Evolutionary conservation across 495 filamentous ascomycete species (phyloP).

Genomic region (Aspergillus campestris): DNA sequence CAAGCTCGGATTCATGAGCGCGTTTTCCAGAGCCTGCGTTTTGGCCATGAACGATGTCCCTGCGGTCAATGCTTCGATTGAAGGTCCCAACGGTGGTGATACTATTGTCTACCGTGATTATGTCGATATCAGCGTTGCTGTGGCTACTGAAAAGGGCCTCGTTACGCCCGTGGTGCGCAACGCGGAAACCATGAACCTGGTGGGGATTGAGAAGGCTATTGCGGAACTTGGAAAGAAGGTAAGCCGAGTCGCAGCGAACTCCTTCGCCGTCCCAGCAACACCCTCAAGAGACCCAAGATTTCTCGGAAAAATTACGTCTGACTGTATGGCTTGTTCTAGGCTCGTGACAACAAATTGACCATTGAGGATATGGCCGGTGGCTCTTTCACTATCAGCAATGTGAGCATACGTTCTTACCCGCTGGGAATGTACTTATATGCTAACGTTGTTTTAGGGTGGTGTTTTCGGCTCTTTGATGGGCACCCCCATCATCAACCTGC

Average conservation of each 20-base stretch:
- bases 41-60: slow-evolving; percentile 92
- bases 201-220: slow-evolving; percentile 86
- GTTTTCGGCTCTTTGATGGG: slow-evolving; percentile 84
- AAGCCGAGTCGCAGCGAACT: not conserved
- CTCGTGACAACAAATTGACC: slow-evolving; percentile 90
- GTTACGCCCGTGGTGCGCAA: slow-evolving; percentile 97
- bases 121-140: slow-evolving; percentile 94
- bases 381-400: slow-evolving; percentile 98
- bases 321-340: slow-evolving; percentile 36
- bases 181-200: slow-evolving; percentile 74
- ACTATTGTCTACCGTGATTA: slow-evolving; percentile 98
- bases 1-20: slow-evolving; percentile 98
- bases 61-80: slow-evolving; percentile 95
- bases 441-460: slow-evolving; percentile 44
- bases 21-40: slow-evolving; percentile 85
- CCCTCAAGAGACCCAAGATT: no score
- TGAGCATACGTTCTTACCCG: slow-evolving; percentile 19
- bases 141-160: slow-evolving; percentile 94
- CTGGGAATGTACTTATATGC: not conserved
- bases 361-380: slow-evolving; percentile 99
- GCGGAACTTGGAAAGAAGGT: slow-evolving; percentile 95
- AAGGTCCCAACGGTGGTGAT: slow-evolving; percentile 88
- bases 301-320: no score
- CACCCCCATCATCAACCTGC: slow-evolving; percentile 98
- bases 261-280: no score